These are phyloP conservation scores for Microbotryomycetes sp. DNA, from an alignment of 1,284 basidiomycete genomes.

Conservation along the genomic window DNA sequence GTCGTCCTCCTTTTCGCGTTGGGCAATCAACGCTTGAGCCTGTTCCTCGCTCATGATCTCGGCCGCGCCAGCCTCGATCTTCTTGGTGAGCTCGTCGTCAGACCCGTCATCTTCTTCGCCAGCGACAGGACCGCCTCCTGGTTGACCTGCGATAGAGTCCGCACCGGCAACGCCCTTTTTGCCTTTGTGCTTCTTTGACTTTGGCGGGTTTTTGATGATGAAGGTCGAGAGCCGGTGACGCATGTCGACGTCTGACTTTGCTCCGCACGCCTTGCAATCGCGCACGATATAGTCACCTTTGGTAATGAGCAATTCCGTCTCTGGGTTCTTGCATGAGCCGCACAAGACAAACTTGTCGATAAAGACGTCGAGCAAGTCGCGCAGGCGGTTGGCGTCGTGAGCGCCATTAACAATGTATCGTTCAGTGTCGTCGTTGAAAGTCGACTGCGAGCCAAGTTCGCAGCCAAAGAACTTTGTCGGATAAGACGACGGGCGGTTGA, in stretches of 20 bases:
- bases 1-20: conserved; percentile 46
- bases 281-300: conserved; percentile 83
- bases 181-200: conserved; percentile 59
- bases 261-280: conserved; percentile 97
- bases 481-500: conserved; percentile 83
- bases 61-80: conserved; percentile 49
- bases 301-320: conserved; percentile 90
- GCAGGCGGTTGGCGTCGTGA: conserved; percentile 83
- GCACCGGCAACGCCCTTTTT: conserved; percentile 42
- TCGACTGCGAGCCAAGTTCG: conserved; percentile 95
- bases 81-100: conserved; percentile 46
- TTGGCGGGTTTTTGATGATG: conserved; percentile 92
- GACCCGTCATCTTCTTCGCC: conserved; percentile 39
- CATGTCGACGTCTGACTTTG: conserved; percentile 89
- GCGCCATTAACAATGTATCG: conserved; percentile 98
- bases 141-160: conserved; percentile 30
- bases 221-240: conserved; percentile 93
- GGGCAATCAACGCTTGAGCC: conserved; percentile 37
- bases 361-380: conserved; percentile 92
- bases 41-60: conserved; percentile 40
- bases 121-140: no score
- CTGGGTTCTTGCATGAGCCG: conserved; percentile 96
- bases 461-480: conserved; percentile 99
- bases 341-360: conserved; percentile 96
- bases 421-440: conserved; percentile 92